Evolutionary conservation across 306 rosid species (phyloP).

Genomic region (Acmispon strigosus): DNA sequence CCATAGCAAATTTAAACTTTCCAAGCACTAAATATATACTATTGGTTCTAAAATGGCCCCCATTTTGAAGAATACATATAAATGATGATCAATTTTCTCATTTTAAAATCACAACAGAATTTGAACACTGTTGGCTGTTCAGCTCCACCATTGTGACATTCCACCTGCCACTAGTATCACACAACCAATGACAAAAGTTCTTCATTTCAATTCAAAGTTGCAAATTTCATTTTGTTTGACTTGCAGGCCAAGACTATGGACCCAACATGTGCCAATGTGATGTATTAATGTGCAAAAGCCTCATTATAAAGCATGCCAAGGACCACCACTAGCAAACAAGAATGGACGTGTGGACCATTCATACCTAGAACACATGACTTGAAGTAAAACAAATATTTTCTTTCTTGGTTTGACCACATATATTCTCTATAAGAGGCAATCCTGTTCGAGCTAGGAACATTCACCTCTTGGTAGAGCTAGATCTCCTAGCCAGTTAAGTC

Average conservation of each 20-base stretch:
- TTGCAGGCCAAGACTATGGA: background rate
- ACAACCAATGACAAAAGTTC: conserved; percentile 8
- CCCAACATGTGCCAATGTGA: background rate
- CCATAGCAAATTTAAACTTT: background rate
- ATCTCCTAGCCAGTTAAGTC: background rate
- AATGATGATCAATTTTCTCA: background rate
- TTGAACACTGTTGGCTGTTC: background rate
- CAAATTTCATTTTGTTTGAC: conserved; percentile 16
- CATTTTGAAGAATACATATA: background rate
- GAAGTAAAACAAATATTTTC: background rate
- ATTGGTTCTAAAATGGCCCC: conserved; percentile 2
- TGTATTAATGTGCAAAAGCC: background rate
- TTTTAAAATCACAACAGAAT: background rate
- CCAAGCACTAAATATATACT: background rate
- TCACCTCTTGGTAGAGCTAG: too few relatives aligned
- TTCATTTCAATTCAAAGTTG: background rate
- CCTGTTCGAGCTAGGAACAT: too few relatives aligned
- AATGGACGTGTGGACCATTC: background rate
- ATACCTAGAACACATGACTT: background rate
- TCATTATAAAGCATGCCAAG: background rate
- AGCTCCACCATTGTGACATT: background rate
- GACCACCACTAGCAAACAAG: background rate
- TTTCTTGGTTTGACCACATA: too few relatives aligned
- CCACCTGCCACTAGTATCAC: conserved; percentile 1
- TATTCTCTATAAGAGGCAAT: too few relatives aligned